phyloP scores from a whole-genome alignment of 2,329 filamentous ascomycete genomes.

The Bisporella sp. region DNA sequence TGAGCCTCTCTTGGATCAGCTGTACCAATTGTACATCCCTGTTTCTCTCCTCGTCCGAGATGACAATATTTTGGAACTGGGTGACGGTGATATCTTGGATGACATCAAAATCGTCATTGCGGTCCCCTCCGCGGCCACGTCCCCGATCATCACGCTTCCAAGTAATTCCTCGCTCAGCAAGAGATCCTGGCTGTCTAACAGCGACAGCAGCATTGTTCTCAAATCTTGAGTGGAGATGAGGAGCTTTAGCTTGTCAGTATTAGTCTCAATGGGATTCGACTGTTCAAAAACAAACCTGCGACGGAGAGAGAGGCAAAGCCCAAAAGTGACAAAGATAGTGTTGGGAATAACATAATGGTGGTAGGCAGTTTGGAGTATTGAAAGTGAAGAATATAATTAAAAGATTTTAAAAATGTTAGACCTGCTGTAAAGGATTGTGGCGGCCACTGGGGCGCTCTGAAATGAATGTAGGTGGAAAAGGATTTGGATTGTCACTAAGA shows the following conservation, averaged over 20 bases:
- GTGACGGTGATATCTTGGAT: constrained; percentile 13
- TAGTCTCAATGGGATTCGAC: not conserved
- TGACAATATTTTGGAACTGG: constrained; percentile 8
- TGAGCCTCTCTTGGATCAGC: constrained; percentile 9
- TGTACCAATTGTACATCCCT: constrained; percentile 14
- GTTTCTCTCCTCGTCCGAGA: constrained; percentile 4
- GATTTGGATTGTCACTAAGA: constrained; percentile 7
- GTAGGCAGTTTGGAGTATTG: not conserved
- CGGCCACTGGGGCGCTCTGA: constrained; percentile 26
- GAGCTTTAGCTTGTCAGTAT: constrained; percentile 15
- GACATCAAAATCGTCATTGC: constrained; percentile 4
- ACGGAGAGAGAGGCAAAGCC: constrained; percentile 17
- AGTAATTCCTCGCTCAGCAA: constrained; percentile 16
- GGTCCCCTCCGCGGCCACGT: constrained; percentile 2
- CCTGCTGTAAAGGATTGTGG: constrained; percentile 14
- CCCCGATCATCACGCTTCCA: constrained; percentile 7
- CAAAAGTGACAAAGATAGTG: constrained; percentile 13
- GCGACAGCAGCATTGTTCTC: constrained; percentile 8
- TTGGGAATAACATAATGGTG: constrained; percentile 21
- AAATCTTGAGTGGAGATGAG: constrained; percentile 16
- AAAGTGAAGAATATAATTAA: constrained; percentile 11
- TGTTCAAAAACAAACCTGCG: constrained; percentile 15
- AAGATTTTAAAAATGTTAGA: constrained; percentile 10
- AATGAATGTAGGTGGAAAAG: constrained; percentile 11
- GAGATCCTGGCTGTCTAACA: constrained; percentile 9